Percentiles rank a stretch among this genome's conserved stretches.
Conservation (phyloP, 1,139 yeast genomes). For the Pichia sp. region DNA sequence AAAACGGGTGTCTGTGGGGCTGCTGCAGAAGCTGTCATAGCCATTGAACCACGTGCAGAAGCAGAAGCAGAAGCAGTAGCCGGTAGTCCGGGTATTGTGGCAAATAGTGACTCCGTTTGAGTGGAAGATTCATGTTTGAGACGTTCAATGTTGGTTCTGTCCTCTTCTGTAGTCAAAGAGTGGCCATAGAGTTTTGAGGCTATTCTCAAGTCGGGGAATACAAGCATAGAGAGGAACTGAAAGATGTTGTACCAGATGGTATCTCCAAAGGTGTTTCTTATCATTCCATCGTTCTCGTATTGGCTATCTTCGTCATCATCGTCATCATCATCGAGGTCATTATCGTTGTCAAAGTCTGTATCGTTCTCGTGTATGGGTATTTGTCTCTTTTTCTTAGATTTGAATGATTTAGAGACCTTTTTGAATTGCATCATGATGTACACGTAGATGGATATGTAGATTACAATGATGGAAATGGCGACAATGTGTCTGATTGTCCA, state of each 20-base stretch:
- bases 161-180: slow-evolving; percentile 19
- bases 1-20: background rate
- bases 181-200: slow-evolving; percentile 23
- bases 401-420: slow-evolving; percentile 26
- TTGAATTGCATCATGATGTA: slow-evolving; percentile 62
- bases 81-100: too few species aligned
- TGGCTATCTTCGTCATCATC: slow-evolving; percentile 8
- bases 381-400: slow-evolving; percentile 4
- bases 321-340: background rate
- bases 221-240: slow-evolving; percentile 21
- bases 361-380: background rate
- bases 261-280: slow-evolving; percentile 21
- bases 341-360: background rate
- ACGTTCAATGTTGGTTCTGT: slow-evolving; percentile 19
- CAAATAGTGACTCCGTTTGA: slow-evolving; percentile 22
- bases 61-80: too few species aligned
- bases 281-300: slow-evolving; percentile 9
- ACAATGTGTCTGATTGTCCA: slow-evolving; percentile 81
- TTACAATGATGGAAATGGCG: slow-evolving; percentile 51
- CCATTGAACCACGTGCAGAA: background rate
- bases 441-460: slow-evolving; percentile 66
- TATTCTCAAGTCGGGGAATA: slow-evolving; percentile 25
- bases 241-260: slow-evolving; percentile 25
- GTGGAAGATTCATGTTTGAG: slow-evolving; percentile 7
- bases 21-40: background rate